A percentile compares a stretch with the other conserved stretches of the same genome.
Evolutionary conservation across 768 basidiomycete genomes (phyloP).

Genomic region (Psilocybe subaeruginosa): DNA sequence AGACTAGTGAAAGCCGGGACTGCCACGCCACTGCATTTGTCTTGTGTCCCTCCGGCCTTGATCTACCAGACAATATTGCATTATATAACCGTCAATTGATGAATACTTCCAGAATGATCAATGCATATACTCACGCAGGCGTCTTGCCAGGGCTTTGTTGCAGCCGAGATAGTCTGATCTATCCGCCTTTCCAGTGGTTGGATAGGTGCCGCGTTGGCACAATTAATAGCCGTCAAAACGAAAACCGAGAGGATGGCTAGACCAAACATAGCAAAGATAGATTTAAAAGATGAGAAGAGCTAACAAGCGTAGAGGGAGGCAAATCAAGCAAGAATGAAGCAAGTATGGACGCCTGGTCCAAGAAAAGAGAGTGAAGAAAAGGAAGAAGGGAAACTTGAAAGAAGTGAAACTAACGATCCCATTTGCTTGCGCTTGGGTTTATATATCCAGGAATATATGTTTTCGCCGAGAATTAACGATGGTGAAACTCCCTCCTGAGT

Average conservation of each 20-base stretch:
- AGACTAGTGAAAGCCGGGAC: slow-evolving; percentile 47
- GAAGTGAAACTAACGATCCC: neutral
- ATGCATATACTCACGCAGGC: slow-evolving; percentile 44
- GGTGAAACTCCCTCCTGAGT: too few species aligned
- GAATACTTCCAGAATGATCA: too few species aligned
- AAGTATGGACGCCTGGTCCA: slow-evolving; percentile 17
- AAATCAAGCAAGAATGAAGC: slow-evolving; percentile 8
- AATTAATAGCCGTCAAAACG: slow-evolving; percentile 26
- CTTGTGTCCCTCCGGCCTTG: slow-evolving; percentile 42
- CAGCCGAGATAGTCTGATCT: slow-evolving; percentile 45
- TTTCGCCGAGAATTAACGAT: too few species aligned
- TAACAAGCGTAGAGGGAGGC: neutral
- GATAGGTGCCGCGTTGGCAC: slow-evolving; percentile 33
- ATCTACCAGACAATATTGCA: slow-evolving; percentile 23
- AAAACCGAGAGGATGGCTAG: slow-evolving; percentile 6
- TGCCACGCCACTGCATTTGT: slow-evolving; percentile 49
- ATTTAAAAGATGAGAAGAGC: neutral
- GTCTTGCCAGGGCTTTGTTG: slow-evolving; percentile 46
- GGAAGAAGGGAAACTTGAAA: neutral
- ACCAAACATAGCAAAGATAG: slow-evolving; percentile 12
- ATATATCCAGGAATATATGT: too few species aligned
- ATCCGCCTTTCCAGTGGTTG: slow-evolving; percentile 39
- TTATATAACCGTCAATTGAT: too few species aligned
- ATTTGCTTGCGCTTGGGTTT: too few species aligned
- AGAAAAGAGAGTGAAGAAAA: neutral